Evolutionary conservation across 257 asterid species (phyloP).

Genomic region (Rehmannia glutinosa): DNA sequence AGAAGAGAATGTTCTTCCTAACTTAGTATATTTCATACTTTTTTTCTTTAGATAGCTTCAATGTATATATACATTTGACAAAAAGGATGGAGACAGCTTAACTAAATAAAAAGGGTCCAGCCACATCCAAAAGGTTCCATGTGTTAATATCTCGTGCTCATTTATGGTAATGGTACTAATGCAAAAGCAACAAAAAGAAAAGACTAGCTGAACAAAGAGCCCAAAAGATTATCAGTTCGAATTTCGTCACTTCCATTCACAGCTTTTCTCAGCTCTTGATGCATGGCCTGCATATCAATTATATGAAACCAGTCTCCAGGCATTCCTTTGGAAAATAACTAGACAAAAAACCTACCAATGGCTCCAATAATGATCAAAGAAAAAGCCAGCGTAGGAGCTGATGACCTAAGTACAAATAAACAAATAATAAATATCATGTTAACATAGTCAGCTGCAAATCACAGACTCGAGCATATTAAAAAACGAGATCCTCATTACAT

Average conservation of each 20-base stretch:
- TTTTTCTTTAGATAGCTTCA: background rate
- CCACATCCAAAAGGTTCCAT: background rate
- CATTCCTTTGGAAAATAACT: background rate
- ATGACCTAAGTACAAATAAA: too few species aligned
- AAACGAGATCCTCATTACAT: too few species aligned
- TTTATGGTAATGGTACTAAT: background rate
- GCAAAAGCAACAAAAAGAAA: background rate
- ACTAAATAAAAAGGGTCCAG: background rate
- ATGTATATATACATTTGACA: background rate
- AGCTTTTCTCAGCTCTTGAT: background rate
- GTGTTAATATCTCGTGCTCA: background rate
- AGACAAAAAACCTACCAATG: background rate
- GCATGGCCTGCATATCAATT: background rate
- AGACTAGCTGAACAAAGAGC: background rate
- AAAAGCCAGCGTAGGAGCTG: too few species aligned
- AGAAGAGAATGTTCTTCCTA: constrained; percentile 7
- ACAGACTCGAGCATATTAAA: too few species aligned
- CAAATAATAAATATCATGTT: too few species aligned
- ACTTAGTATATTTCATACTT: background rate
- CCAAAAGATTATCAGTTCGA: background rate
- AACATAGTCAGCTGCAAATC: too few species aligned
- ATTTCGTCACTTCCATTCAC: background rate
- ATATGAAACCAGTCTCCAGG: background rate
- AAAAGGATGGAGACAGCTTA: background rate
- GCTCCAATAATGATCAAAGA: background rate